Percentiles rank a stretch among this genome's conserved stretches.
These are phyloP conservation scores for Albugo laibachii DNA, from an alignment of 352 stramenopile genomes.

Conservation along the genomic window DNA sequence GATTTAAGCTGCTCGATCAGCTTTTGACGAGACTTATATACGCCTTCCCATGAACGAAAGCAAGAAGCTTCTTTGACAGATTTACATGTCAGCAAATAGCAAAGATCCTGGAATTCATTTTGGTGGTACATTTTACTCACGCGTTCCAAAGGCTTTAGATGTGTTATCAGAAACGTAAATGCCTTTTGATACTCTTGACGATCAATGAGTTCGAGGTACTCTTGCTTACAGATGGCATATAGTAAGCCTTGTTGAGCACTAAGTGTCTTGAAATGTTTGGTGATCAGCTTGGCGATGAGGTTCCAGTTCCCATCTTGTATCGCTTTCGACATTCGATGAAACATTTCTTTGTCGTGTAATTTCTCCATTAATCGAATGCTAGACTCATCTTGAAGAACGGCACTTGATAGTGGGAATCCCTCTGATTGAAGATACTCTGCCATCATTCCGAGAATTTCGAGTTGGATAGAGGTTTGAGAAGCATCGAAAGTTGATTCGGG, in stretches of 20 bases:
- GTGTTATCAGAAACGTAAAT: conserved; percentile 77
- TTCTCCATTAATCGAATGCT: conserved; percentile 65
- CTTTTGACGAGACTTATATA: conserved; percentile 60
- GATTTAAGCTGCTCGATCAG: conserved; percentile 64
- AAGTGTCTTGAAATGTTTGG: conserved; percentile 69
- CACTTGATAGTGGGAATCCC: conserved; percentile 55
- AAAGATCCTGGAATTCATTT: conserved; percentile 79
- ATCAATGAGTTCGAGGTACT: conserved; percentile 79
- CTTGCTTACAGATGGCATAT: conserved; percentile 77
- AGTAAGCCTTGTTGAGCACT: conserved; percentile 72
- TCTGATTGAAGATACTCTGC: conserved; percentile 73
- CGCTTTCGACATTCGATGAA: conserved; percentile 43
- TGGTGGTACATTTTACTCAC: conserved; percentile 43
- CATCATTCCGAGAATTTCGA: conserved; percentile 70
- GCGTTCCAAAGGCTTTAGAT: conserved; percentile 77
- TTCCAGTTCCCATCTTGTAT: conserved; percentile 78
- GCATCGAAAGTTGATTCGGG: conserved; percentile 66
- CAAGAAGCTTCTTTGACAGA: conserved; percentile 56
- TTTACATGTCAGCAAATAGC: conserved; percentile 80
- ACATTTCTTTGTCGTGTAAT: conserved; percentile 45
- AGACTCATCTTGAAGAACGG: conserved; percentile 74
- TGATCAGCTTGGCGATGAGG: conserved; percentile 56
- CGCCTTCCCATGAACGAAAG: conserved; percentile 72
- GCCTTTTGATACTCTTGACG: conserved; percentile 78
- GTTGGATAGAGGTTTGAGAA: conserved; percentile 49